Base-by-base conservation (phyloP, 805 yeast genomes). In the Starmerella sirachaensis region DNA sequence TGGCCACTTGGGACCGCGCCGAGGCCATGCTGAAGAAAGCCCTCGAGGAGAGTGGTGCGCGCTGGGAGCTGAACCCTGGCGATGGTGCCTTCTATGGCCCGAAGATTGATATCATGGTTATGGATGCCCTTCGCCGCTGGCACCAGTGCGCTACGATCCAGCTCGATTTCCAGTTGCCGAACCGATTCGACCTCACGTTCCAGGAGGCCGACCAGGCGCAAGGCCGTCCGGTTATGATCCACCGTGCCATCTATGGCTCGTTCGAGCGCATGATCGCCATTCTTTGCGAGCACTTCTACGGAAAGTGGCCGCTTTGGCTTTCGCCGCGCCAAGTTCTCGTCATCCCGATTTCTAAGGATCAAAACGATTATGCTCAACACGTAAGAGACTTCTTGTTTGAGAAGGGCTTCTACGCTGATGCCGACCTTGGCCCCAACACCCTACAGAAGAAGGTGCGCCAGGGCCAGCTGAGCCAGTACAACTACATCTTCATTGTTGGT, bases 301-400 rank as follows among this genome's bases (percentile, higher is more conserved):
- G 99, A 56, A 91, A 85, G 62, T 91, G 99, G 99, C 99, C 99
- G 57, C 83, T 91, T 72, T 91, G 98, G 98, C 71, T 91, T 59
- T 86, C 97, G n/a, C 99, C 99, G 56, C 80, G 98, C 68, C 99
- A 91, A 67, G 73, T 88, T 41, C 69, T 88, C 53, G 93, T 91
- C 54, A 91, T 91, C 21, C 98, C 98, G 52, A 96, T 91, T 53
- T 96, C 95, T 57, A 93, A 81, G 48, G 84, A 82, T 62, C 88
- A 78, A 69, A 76, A 69, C 56, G 94, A 78, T 48, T 91, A 91
- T 57, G 99, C 97, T 29, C 76, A 78, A 61, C 66, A 74, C 52
- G 80, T 91, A 48, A 76, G 77, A 54, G 73, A 79, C 55, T 61
- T 62, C 49, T 77, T 79, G 57, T 52, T 47, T 38, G 68, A 65